Conservation (phyloP, 345 rosid genomes). For the Gossypium rotundifolium region DNA sequence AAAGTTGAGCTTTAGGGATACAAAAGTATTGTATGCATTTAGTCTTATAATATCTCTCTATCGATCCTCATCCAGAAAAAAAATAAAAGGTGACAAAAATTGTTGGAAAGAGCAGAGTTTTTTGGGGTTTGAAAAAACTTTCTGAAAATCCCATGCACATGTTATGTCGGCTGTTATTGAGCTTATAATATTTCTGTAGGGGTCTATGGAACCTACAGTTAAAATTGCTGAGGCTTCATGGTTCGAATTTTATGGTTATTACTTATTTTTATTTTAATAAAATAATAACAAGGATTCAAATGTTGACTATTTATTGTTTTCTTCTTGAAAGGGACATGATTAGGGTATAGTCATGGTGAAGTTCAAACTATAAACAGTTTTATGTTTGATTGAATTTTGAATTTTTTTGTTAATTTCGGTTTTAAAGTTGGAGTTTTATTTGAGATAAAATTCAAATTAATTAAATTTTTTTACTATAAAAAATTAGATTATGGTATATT, state of each 20-base stretch:
- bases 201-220: background rate
- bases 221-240: background rate
- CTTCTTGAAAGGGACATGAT: background rate
- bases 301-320: background rate
- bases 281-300: background rate
- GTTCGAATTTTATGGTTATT: background rate
- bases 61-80: background rate
- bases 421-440: too few species aligned
- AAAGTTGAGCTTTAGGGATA: constrained; percentile 3
- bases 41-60: background rate
- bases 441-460: too few species aligned
- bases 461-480: too few species aligned
- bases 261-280: background rate
- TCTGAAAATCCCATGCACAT: background rate
- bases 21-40: background rate
- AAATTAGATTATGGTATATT: too few species aligned
- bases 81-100: background rate
- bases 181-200: background rate
- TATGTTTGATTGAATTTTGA: too few species aligned
- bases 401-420: too few species aligned
- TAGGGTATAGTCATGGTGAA: background rate
- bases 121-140: background rate
- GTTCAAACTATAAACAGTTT: background rate
- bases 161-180: background rate
- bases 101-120: background rate